A percentile compares a stretch with the other conserved stretches of the same genome.
Conservation (phyloP, 164 flowering plant genomes). For the Paratinospora sagittata region DNA sequence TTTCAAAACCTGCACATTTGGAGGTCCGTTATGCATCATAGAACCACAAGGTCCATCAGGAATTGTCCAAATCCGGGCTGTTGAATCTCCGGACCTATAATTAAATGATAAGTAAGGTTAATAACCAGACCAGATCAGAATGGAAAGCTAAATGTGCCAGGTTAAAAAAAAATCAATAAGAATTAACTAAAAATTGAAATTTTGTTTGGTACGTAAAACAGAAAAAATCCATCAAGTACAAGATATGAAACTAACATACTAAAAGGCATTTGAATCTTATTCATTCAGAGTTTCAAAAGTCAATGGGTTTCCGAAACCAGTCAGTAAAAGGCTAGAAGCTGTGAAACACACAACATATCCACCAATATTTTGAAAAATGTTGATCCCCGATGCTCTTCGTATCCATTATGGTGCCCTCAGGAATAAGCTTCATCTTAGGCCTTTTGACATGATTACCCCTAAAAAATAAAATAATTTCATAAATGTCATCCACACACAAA, state of each 20-base stretch:
- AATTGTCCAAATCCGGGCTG: conserved; percentile 94
- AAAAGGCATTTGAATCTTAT: too few species aligned
- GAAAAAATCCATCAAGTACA: not conserved
- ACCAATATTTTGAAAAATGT: too few species aligned
- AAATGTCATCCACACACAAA: too few species aligned
- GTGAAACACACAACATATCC: too few species aligned
- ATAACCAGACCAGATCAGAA: not conserved
- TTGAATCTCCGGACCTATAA: conserved; percentile 90
- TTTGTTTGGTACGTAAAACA: not conserved
- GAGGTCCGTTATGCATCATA: too few species aligned
- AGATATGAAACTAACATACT: not conserved
- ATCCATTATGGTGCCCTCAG: not conserved
- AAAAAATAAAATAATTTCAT: too few species aligned
- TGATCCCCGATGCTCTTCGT: not conserved
- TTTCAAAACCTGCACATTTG: conserved; percentile 63
- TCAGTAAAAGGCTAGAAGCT: not conserved
- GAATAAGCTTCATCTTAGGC: not conserved
- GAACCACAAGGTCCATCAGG: too few species aligned
- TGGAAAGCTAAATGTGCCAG: not conserved
- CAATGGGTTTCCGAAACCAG: too few species aligned
- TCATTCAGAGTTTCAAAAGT: not conserved
- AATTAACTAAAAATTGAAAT: not conserved
- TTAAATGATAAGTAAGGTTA: not conserved
- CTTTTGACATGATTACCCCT: too few species aligned
- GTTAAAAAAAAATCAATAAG: not conserved